Conservation (phyloP, 202 grass and related monocot species). For the Sporobolus alterniflorus region DNA sequence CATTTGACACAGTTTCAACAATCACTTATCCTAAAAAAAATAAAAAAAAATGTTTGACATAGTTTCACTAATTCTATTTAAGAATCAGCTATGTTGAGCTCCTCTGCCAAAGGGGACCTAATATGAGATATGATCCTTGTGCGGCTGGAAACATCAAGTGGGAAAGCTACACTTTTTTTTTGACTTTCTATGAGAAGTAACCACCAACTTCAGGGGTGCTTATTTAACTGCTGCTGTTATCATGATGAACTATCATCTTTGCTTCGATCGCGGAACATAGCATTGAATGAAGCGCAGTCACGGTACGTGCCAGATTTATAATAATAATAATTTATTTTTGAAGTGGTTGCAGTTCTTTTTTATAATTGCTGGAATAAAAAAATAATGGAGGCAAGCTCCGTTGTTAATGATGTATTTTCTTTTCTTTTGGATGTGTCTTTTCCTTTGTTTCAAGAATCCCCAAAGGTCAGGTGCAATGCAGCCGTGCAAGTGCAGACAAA, state of each 20-base stretch:
- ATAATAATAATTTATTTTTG: background rate
- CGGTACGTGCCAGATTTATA: background rate
- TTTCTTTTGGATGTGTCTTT: background rate
- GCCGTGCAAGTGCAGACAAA: conserved; percentile 5
- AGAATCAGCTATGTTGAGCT: no score
- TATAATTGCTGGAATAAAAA: background rate
- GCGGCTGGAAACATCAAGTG: conserved; percentile 21
- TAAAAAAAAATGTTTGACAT: no score
- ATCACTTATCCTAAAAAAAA: no score
- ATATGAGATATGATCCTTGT: conserved; percentile 4
- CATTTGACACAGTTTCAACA: no score
- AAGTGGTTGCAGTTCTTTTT: background rate
- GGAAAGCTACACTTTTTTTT: conserved; percentile 11
- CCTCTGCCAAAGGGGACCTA: no score
- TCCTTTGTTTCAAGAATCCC: conserved; percentile 25
- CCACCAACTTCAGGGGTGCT: conserved; percentile 18
- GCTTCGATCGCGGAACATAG: conserved; percentile 36
- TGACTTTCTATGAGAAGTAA: conserved; percentile 1
- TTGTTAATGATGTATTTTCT: background rate
- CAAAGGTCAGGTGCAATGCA: background rate
- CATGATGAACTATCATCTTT: conserved; percentile 27
- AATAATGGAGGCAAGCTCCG: background rate
- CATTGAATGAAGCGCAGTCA: conserved; percentile 6
- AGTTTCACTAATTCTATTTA: no score
- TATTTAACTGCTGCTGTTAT: background rate